phyloP scores from a whole-genome alignment of 768 basidiomycete species.

The Boletus reticuloceps region DNA sequence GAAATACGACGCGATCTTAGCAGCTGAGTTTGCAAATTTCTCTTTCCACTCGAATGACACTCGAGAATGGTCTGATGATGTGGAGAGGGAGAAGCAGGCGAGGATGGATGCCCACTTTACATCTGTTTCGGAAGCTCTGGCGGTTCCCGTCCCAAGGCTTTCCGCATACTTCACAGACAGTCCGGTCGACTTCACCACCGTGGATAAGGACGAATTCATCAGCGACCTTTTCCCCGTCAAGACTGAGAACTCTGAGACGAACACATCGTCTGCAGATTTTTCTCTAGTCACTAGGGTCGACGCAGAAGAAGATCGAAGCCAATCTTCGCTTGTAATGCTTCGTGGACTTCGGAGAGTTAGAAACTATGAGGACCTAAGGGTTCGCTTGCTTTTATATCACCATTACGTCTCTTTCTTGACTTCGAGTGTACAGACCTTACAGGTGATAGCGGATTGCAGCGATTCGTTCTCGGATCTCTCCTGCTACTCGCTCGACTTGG shows the following conservation, averaged over 20 bases:
- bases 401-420: too few relatives aligned
- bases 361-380: background rate
- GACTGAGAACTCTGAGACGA: background rate
- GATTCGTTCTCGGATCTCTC: too few relatives aligned
- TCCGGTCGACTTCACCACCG: background rate
- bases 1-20: slow-evolving; percentile 8
- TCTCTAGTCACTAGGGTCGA: slow-evolving; percentile 5
- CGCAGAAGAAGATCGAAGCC: background rate
- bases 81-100: too few relatives aligned
- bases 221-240: background rate
- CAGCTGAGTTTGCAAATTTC: slow-evolving; percentile 10
- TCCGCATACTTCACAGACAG: background rate
- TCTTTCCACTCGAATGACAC: too few relatives aligned
- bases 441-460: too few relatives aligned
- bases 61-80: too few relatives aligned
- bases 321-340: background rate
- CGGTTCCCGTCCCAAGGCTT: slow-evolving; percentile 6
- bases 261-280: slow-evolving; percentile 5
- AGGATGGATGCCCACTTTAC: background rate
- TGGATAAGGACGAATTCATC: background rate
- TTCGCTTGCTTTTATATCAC: too few relatives aligned
- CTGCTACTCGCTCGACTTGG: too few relatives aligned
- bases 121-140: slow-evolving; percentile 8
- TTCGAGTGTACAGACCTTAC: too few relatives aligned
- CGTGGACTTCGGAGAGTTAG: slow-evolving; percentile 6